These are phyloP conservation scores for Aspergillus homomorphus DNA, from an alignment of 495 filamentous ascomycete species.

Conservation along the genomic window DNA sequence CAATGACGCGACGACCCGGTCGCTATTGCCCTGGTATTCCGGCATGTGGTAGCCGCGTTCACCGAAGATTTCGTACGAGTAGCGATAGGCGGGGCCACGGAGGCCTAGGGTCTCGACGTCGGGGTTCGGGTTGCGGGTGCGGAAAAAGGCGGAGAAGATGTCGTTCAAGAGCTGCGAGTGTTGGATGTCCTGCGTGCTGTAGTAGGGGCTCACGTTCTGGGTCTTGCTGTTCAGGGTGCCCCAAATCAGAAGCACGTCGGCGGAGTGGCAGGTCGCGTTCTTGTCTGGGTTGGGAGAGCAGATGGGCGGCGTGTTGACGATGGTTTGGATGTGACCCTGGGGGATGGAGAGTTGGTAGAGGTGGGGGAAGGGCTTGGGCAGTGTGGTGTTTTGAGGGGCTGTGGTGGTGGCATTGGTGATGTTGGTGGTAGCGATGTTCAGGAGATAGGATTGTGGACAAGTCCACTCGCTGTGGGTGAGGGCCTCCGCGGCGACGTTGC, in stretches of 20 bases:
- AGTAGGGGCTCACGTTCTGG: conserved; percentile 27
- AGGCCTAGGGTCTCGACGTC: conserved; percentile 12
- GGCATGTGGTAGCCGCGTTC: conserved; percentile 13
- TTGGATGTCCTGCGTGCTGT: conserved; percentile 15
- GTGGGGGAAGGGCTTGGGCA: conserved; percentile 14
- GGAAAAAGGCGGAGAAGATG: conserved; percentile 27
- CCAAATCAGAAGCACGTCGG: conserved; percentile 31
- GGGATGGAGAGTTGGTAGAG: conserved; percentile 26
- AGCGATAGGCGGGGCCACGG: conserved; percentile 26
- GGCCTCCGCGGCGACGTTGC: conserved; percentile 16
- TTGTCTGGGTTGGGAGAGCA: conserved; percentile 29
- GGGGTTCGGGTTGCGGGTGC: conserved; percentile 25
- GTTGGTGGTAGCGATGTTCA: conserved; percentile 10
- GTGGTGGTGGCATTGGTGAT: background rate
- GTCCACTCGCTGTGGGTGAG: conserved; percentile 28
- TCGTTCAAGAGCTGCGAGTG: conserved; percentile 31
- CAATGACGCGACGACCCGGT: conserved; percentile 16
- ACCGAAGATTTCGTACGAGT: conserved; percentile 11
- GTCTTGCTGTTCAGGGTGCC: conserved; percentile 32
- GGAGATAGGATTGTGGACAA: conserved; percentile 28
- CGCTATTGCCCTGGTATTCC: conserved; percentile 4
- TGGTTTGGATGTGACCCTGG: conserved; percentile 26
- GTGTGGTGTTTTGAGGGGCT: no score
- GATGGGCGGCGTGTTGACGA: conserved; percentile 17
- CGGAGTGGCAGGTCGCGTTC: conserved; percentile 31